These are phyloP conservation scores for Nitzschia putrida DNA, from an alignment of 108 stramenopile species.

Conservation along the genomic window DNA sequence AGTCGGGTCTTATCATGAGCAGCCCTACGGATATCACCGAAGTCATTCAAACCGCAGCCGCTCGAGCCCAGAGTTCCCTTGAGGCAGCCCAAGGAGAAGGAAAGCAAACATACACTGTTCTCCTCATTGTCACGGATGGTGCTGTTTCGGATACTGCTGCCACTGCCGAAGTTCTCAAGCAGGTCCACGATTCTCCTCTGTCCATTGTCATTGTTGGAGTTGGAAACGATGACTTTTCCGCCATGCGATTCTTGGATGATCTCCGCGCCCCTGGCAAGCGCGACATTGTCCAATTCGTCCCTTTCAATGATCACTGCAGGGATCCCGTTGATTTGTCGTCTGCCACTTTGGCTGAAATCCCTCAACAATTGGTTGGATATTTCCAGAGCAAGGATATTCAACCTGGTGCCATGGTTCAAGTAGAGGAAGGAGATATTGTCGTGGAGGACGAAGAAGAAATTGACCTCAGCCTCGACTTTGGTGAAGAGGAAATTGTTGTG, in stretches of 20 bases:
- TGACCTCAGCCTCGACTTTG: constrained; percentile 46
- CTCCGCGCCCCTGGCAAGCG: constrained; percentile 25
- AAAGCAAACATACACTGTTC: constrained; percentile 70
- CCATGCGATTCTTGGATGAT: constrained; percentile 77
- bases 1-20: constrained; percentile 62
- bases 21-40: constrained; percentile 86
- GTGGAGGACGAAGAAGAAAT: constrained; percentile 48
- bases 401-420: constrained; percentile 32
- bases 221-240: constrained; percentile 75
- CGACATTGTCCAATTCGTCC: constrained; percentile 83
- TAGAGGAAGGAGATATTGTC: constrained; percentile 29
- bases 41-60: constrained; percentile 74
- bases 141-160: constrained; percentile 76
- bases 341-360: constrained; percentile 53
- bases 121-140: constrained; percentile 88
- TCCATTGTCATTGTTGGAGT: constrained; percentile 84
- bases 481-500: constrained; percentile 48
- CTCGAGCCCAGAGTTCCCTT: constrained; percentile 46
- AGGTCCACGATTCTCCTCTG: constrained; percentile 58
- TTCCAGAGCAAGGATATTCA: constrained; percentile 35
- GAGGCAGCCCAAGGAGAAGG: constrained; percentile 38
- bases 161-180: constrained; percentile 51
- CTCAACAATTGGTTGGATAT: constrained; percentile 44
- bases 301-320: constrained; percentile 48
- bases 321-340: constrained; percentile 38